Evolutionary conservation across 148 eudicot genomes (phyloP), one percentile per base, ranked within the genome.

Genomic region (Talinum fruticosum): DNA sequence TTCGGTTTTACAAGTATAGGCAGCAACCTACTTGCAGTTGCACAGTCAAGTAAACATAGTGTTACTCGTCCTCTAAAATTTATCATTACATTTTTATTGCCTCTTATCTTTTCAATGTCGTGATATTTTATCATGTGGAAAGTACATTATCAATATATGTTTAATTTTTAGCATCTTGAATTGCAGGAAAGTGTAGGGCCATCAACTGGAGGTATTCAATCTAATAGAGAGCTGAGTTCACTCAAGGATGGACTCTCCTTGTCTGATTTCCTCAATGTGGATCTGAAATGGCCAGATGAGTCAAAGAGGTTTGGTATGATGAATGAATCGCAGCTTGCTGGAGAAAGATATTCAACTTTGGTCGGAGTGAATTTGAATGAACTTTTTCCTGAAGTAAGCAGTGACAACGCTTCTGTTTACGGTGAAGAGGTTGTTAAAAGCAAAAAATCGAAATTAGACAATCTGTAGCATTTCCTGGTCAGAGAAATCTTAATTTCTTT

Each of bases 141-240:
- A 35, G 1, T 13, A 21, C 49, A 32, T 54, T 73, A 18, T 66
- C 19, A 57, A 65, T 69, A 19, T 51, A n/a, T 74, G 24, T 61
- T n/a, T 32, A 44, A 35, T 61, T 35, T 6, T 16, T n/a, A 65
- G 47, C 71, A 77, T 30, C 21, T 64, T 72, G 67, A 49, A 38
- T 76, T 70, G 83, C 90, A 96, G 99, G 99, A 96, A 84, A 86
- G 75, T 66, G 81, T 93, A 10, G 91, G 85, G 61, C 86, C 85
- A 8, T 33, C 82, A 5, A 74, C 73, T 72, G 85, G 85, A 70
- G 87, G 70, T 75, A 75, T n/a, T 76, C 83, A 80, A 78, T 78
- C 35, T 33, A 76, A 80, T 59, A 83, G 88, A 81, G 88, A 85
- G 15, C 89, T 76, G 76, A 85, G 82, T 79, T 76, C 87, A 23